Percentiles rank a stretch among this genome's conserved stretches.
phyloP scores from a whole-genome alignment of 306 rosid genomes.

The Lathyrus oleraceus region DNA sequence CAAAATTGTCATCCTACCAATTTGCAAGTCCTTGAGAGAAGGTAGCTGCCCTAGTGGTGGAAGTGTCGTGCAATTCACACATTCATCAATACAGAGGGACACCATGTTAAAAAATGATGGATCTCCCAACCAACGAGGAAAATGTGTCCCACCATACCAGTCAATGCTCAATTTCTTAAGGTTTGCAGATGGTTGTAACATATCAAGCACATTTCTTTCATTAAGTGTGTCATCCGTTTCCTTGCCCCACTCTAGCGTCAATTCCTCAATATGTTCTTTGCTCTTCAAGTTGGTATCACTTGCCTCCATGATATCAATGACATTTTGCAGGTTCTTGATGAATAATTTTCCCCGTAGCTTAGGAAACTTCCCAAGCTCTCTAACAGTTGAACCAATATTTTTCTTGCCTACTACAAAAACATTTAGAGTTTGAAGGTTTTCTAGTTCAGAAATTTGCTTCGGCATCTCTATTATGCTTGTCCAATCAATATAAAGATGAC shows the following conservation, averaged over 20 bases:
- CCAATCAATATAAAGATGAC: not conserved
- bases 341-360: not conserved
- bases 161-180: not conserved
- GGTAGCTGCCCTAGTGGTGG: too few relatives aligned
- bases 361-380: not conserved
- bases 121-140: too few relatives aligned
- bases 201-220: not conserved
- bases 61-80: too few relatives aligned
- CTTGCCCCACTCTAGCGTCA: not conserved
- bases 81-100: too few relatives aligned
- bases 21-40: too few relatives aligned
- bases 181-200: not conserved
- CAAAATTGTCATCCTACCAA: too few relatives aligned
- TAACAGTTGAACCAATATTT: not conserved
- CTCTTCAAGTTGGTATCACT: not conserved
- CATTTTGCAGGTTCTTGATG: not conserved
- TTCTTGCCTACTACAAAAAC: not conserved
- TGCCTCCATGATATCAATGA: not conserved
- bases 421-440: not conserved
- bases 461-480: not conserved
- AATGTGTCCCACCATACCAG: not conserved
- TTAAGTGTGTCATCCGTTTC: not conserved
- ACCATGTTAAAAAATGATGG: too few relatives aligned
- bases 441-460: not conserved
- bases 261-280: not conserved